phyloP scores from a whole-genome alignment of 768 basidiomycete species.

The Hericium erinaceus region DNA sequence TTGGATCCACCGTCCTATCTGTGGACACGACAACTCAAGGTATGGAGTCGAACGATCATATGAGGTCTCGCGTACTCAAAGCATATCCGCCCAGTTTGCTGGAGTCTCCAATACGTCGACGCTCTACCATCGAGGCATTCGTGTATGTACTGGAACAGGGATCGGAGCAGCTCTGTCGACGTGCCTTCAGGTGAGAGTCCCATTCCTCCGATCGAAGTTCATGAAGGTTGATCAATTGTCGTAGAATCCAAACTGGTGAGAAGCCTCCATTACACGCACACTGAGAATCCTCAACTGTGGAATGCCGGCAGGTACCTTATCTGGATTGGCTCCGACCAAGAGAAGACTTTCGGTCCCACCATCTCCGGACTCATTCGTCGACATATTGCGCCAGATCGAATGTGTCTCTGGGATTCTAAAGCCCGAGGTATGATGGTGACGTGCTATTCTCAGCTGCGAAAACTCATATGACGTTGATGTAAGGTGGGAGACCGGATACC shows the following conservation, averaged over 20 bases:
- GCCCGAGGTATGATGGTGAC: constrained; percentile 23
- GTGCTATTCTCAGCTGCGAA: too few relatives aligned
- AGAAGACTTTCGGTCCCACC: constrained; percentile 77
- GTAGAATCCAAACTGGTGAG: constrained; percentile 66
- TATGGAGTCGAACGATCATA: constrained; percentile 17
- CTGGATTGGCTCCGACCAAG: constrained; percentile 82
- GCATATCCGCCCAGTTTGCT: constrained; percentile 45
- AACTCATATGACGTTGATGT: too few relatives aligned
- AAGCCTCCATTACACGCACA: constrained; percentile 1
- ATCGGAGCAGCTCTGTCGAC: constrained; percentile 75
- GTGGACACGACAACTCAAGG: constrained; percentile 80
- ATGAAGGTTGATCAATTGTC: constrained; percentile 16
- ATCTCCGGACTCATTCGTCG: constrained; percentile 65
- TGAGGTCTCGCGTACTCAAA: not conserved
- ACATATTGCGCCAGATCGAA: constrained; percentile 64
- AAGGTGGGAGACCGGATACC: constrained; percentile 63
- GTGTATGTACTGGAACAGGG: constrained; percentile 76
- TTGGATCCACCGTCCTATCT: constrained; percentile 57
- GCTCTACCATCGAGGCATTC: constrained; percentile 72
- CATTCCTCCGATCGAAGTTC: not conserved
- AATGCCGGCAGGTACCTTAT: constrained; percentile 53
- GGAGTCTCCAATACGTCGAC: constrained; percentile 75
- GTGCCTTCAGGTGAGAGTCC: constrained; percentile 10
- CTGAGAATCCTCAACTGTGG: not conserved
- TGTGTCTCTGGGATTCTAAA: constrained; percentile 73